A percentile compares a stretch with the other conserved stretches of the same genome.
Conservation (phyloP, 2,329 filamentous ascomycete genomes). For the Apiospora arundinis region DNA sequence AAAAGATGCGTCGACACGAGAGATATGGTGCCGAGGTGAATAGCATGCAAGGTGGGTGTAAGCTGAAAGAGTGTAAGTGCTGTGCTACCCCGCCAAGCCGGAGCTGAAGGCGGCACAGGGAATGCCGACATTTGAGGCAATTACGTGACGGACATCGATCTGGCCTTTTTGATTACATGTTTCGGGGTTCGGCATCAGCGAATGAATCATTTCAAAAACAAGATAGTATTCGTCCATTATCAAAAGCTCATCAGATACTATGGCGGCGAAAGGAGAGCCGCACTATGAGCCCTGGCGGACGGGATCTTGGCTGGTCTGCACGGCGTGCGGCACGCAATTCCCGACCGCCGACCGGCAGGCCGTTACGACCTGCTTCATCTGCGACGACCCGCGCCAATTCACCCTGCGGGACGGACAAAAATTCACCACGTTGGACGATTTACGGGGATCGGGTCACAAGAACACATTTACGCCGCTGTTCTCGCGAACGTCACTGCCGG, state of each 20-base stretch:
- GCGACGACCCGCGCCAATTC: constrained; percentile 76
- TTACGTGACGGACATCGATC: not conserved
- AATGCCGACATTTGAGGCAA: not conserved
- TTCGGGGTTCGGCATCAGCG: not conserved
- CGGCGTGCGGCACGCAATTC: constrained; percentile 74
- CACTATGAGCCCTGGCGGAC: constrained; percentile 34
- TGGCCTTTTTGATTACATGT: not conserved
- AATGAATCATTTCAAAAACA: not conserved
- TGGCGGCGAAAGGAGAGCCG: constrained; percentile 8
- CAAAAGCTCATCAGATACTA: not conserved
- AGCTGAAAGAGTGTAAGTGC: not conserved
- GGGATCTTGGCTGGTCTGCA: constrained; percentile 61
- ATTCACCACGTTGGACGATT: constrained; percentile 65
- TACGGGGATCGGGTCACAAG: constrained; percentile 49
- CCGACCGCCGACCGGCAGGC: constrained; percentile 55
- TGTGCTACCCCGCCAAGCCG: not conserved
- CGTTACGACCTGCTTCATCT: constrained; percentile 69
- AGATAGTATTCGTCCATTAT: too few relatives aligned
- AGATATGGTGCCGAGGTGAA: not conserved
- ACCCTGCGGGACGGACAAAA: constrained; percentile 68
- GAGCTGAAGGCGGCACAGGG: not conserved
- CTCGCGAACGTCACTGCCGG: constrained; percentile 6
- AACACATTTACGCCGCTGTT: constrained; percentile 60
- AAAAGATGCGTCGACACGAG: not conserved
- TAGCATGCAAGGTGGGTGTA: not conserved